A percentile compares a stretch with the other conserved stretches of the same genome.
Evolutionary conservation across 495 filamentous ascomycete genomes (phyloP).

Genomic region (Hypoxylon intermedium): DNA sequence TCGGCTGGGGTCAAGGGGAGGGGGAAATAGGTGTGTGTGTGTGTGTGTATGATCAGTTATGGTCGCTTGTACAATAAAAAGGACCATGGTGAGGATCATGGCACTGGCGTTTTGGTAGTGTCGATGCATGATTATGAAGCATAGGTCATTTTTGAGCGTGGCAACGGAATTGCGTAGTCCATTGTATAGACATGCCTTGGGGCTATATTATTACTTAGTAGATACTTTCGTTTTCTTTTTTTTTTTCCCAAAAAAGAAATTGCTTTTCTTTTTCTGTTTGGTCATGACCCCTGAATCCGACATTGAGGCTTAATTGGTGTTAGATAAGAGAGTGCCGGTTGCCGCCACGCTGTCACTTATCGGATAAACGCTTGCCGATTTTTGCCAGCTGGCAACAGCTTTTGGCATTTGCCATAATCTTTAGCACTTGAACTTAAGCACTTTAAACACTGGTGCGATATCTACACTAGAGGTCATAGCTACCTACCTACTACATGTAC

Average conservation of each 20-base stretch:
- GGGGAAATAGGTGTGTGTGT: not conserved
- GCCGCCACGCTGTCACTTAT: conserved; percentile 41
- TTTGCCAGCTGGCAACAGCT: conserved; percentile 26
- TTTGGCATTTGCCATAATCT: conserved; percentile 27
- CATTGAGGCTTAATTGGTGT: not conserved
- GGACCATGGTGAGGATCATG: conserved; percentile 40
- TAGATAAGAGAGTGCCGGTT: not conserved
- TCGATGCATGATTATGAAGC: conserved; percentile 44
- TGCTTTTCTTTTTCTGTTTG: too few relatives aligned
- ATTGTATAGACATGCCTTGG: conserved; percentile 36
- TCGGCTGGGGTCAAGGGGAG: conserved; percentile 14
- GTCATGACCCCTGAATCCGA: too few relatives aligned
- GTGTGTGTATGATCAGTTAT: conserved; percentile 28
- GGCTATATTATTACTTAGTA: conserved; percentile 28
- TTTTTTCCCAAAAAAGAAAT: too few relatives aligned
- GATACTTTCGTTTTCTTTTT: conserved; percentile 10
- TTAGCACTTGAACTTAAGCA: not conserved
- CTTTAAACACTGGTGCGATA: conserved; percentile 7
- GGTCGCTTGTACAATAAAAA: conserved; percentile 42
- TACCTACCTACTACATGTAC: too few relatives aligned
- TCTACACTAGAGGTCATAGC: too few relatives aligned
- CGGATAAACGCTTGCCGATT: conserved; percentile 31
- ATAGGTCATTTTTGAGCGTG: conserved; percentile 34
- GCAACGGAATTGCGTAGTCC: conserved; percentile 31
- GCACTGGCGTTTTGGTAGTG: conserved; percentile 44